Base-by-base conservation (phyloP, 345 rosid species). In the Gossypium australe region DNA sequence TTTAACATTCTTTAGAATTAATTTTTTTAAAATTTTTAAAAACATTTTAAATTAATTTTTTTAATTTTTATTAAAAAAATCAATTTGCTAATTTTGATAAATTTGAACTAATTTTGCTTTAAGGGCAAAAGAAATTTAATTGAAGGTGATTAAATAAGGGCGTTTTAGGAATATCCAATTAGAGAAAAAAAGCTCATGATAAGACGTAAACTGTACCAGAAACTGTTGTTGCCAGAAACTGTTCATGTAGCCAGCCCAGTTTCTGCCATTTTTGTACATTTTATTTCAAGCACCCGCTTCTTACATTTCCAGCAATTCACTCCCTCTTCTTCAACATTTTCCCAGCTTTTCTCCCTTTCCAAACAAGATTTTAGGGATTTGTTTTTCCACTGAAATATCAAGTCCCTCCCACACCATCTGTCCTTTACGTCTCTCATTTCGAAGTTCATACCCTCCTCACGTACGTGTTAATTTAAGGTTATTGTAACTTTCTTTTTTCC, bases 301-400 rank as follows among this genome's bases (percentile, higher is more conserved):
- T 66, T 12, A 11, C 71, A 24, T 22, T 47, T 47, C 9, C 55
- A 47, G 2, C 20, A 47, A 47, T 56, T 18, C 25, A 53, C 25
- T 67, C 27, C 4, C 12, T 43, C 13, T 20, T 66, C 25, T 11
- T 53, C 70, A 2, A 18, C 55, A 67, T 67, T 67, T 63, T 47
- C 41, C 56, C 71, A 14, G 29, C 29, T 22, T 67, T 47, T 67
- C 71, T 47, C 41, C 70, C n/a, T 47, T 8, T 24, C 56, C 71
- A 67, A 67, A 67, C 71, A 67, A 67, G 56, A 22, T 45, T 45
- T 45, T 67, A 22, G 49, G 71, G 34, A 47, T 16, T 67, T 47
- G 16, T 5, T 22, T 55, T 17, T 56, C 60, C 34, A 20, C 70
- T 66, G 18, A 22, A 67, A 67, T 13, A 24, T 47, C 10, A 6